Base-by-base conservation (phyloP, 176 grass and related monocot species). In the Oryza glaberrima region DNA sequence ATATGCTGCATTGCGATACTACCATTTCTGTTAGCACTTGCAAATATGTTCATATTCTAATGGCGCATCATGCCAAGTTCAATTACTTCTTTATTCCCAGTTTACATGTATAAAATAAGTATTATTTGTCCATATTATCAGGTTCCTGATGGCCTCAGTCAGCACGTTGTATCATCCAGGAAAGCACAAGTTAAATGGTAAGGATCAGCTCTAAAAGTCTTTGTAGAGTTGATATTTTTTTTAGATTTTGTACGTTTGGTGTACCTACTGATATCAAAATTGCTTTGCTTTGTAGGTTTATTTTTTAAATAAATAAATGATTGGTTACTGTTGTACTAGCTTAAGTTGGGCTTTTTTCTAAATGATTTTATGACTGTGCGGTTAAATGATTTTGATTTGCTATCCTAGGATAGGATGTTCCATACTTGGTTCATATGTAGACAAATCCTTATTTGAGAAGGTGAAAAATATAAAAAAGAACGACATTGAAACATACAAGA, bases 181-280 rank as follows among this genome's bases (percentile, higher is more conserved):
- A 58, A 73, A 35, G 44, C 44, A 66, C 67, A 88, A 60, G 48
- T n/a, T 83, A 83, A 40, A 35, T 83, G 86, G 86, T 88, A 88
- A 28, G 86, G 10, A 7, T 1, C 47, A 73, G 20, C 75, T 52
- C 36, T 41, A 40, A 83, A 76, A 88, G 43, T 10, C 66, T 20
- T 14, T 26, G 7, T 61, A 46, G 32, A 77, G 2, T 77, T 71
- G 38, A 51, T 48, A 7, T 14, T 77, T 44, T 71, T 71, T 66
- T 8, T 22, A 30, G 28, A 30, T 30, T 30, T 30, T 30, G 30
- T 9, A 56, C 16, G 65, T 78, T 70, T 14, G 32, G 3, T 77
- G 64, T 41, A 52, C 54, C 52, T 77, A 77, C 56, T 77, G 26
- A 82, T 76, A 19, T 28, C 3, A 69, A 48, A 58, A 6, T 71